Conservation (phyloP, 306 rosid species). For the Trifolium subterraneum region DNA sequence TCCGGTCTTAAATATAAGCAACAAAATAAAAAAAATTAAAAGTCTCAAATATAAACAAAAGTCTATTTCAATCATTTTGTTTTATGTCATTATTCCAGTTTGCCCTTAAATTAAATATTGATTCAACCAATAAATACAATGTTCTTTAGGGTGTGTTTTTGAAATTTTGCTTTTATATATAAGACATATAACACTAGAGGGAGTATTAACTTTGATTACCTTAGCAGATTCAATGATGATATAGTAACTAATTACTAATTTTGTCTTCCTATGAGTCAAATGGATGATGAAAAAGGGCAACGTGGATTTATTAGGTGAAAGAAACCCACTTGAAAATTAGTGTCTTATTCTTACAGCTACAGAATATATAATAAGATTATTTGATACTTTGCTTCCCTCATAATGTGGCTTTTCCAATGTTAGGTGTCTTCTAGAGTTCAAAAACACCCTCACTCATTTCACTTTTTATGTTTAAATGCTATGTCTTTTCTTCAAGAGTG, state of each 20-base stretch:
- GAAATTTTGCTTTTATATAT: too few species aligned
- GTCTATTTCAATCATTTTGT: too few species aligned
- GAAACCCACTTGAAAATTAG: slow-evolving; percentile 57
- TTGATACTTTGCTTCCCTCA: slow-evolving; percentile 78
- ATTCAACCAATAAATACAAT: too few species aligned
- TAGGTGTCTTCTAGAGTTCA: slow-evolving; percentile 50
- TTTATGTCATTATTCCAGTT: too few species aligned
- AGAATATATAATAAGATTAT: neutral
- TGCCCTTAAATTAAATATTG: too few species aligned
- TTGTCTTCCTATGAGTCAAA: too few species aligned
- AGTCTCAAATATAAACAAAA: too few species aligned
- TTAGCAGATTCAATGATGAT: slow-evolving; percentile 25
- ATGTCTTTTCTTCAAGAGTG: slow-evolving; percentile 33
- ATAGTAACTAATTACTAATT: neutral
- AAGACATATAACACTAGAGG: too few species aligned
- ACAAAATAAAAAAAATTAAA: too few species aligned
- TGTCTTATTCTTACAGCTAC: slow-evolving; percentile 70
- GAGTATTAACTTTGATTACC: slow-evolving; percentile 24
- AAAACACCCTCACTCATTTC: slow-evolving; percentile 37
- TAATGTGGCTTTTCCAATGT: slow-evolving; percentile 70
- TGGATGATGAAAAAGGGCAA: slow-evolving; percentile 15
- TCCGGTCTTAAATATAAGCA: too few species aligned
- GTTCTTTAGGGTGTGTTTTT: too few species aligned
- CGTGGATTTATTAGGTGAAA: slow-evolving; percentile 39
- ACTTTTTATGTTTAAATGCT: slow-evolving; percentile 48